Percentiles rank a stretch among this genome's conserved stretches.
phyloP scores from a whole-genome alignment of 2,329 filamentous ascomycete species.

The Claviceps pazoutovae region DNA sequence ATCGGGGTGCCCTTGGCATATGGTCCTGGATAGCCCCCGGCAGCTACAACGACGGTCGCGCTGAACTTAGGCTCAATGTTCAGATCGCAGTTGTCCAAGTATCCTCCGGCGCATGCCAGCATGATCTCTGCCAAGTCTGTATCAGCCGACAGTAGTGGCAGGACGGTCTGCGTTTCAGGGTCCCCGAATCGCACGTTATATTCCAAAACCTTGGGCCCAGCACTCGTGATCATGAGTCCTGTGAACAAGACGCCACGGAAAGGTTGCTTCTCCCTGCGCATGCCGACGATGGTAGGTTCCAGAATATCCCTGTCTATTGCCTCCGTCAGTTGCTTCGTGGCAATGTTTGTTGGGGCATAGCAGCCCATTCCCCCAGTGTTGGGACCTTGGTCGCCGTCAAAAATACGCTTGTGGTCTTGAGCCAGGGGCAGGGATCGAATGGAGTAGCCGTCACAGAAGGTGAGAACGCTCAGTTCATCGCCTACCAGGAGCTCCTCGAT shows the following conservation, averaged over 20 bases:
- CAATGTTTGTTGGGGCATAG: constrained; percentile 79
- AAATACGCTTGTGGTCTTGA: constrained; percentile 92
- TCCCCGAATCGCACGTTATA: constrained; percentile 92
- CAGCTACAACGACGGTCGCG: constrained; percentile 85
- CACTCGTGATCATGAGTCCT: constrained; percentile 81
- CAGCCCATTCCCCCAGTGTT: constrained; percentile 98
- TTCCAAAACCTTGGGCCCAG: constrained; percentile 71
- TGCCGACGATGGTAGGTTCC: constrained; percentile 79
- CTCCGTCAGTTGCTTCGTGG: constrained; percentile 60
- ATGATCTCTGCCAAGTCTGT: constrained; percentile 81
- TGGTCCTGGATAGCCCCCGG: constrained; percentile 75
- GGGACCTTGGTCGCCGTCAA: constrained; percentile 76
- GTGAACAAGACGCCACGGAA: constrained; percentile 71
- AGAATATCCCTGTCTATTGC: constrained; percentile 69
- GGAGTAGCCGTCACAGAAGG: constrained; percentile 79
- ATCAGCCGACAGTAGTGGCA: constrained; percentile 62
- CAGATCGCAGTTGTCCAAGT: constrained; percentile 55
- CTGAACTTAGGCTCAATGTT: constrained; percentile 58
- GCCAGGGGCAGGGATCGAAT: constrained; percentile 76
- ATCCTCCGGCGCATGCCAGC: constrained; percentile 67
- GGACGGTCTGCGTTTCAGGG: constrained; percentile 77
- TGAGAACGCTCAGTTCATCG: constrained; percentile 82
- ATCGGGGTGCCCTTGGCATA: constrained; percentile 67
- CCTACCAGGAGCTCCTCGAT: constrained; percentile 89
- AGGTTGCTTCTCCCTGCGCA: constrained; percentile 64